Evolutionary conservation across 2,329 filamentous ascomycete species (phyloP).

Genomic region (Drechslerella coelobrocha): DNA sequence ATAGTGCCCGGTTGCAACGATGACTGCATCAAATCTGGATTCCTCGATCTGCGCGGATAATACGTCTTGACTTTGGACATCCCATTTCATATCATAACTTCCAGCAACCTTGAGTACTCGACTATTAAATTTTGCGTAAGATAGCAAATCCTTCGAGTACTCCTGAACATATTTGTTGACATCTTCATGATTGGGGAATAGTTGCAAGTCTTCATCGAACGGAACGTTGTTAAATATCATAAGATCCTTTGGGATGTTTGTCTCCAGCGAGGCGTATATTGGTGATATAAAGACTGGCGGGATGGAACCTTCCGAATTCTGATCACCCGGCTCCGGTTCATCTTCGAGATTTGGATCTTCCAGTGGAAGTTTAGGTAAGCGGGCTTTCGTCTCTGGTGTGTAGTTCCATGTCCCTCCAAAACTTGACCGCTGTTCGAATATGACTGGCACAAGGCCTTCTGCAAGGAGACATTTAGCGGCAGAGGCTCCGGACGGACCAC

Average conservation of each 20-base stretch:
- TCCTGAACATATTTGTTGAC: constrained; percentile 73
- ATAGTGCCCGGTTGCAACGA: constrained; percentile 79
- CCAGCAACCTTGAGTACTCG: constrained; percentile 32
- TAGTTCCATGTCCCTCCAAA: constrained; percentile 90
- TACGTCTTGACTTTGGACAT: constrained; percentile 30
- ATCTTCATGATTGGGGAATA: constrained; percentile 75
- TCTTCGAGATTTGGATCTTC: constrained; percentile 71
- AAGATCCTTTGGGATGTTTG: constrained; percentile 80
- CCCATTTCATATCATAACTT: constrained; percentile 17
- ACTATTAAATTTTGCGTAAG: constrained; percentile 50
- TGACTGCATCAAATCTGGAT: constrained; percentile 71
- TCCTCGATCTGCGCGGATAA: constrained; percentile 16
- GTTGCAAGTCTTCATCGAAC: constrained; percentile 69
- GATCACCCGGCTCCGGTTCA: constrained; percentile 63
- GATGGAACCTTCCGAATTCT: constrained; percentile 14
- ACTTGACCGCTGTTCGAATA: constrained; percentile 81
- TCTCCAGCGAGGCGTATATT: constrained; percentile 81
- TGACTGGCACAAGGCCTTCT: constrained; percentile 71
- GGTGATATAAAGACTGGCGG: constrained; percentile 73
- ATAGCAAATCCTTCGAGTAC: constrained; percentile 49
- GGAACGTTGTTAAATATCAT: constrained; percentile 79
- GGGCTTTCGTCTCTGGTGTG: constrained; percentile 63
- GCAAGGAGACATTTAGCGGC: constrained; percentile 81
- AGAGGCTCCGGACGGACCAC: constrained; percentile 78
- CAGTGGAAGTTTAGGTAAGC: constrained; percentile 67